A percentile compares a stretch with the other conserved stretches of the same genome.
Evolutionary conservation across 306 rosid genomes (phyloP).

Genomic region (Glycyrrhiza uralensis): DNA sequence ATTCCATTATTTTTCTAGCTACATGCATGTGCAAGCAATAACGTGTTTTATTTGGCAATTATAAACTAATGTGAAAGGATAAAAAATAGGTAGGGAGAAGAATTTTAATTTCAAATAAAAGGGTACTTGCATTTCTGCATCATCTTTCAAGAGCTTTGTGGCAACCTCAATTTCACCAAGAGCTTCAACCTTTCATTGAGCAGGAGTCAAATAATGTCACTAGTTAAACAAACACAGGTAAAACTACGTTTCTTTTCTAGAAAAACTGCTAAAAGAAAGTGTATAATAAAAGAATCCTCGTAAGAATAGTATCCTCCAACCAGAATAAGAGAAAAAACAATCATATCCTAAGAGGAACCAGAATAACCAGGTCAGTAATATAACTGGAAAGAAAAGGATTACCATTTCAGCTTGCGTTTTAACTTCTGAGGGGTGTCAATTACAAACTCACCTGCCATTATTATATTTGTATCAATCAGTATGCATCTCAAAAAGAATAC

Average conservation of each 20-base stretch:
- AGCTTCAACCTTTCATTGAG: constrained; percentile 83
- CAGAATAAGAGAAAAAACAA: neutral
- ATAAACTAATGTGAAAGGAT: neutral
- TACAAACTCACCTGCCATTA: constrained; percentile 73
- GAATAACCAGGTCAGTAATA: constrained; percentile 13
- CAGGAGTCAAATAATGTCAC: constrained; percentile 21
- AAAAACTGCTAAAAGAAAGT: constrained; percentile 4
- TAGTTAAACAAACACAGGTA: constrained; percentile 8
- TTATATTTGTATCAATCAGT: constrained; percentile 14
- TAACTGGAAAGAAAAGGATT: constrained; percentile 25
- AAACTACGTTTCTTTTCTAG: neutral
- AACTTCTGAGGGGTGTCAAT: constrained; percentile 92
- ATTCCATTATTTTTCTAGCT: neutral
- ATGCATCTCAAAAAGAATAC: constrained; percentile 13
- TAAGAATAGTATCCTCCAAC: neutral
- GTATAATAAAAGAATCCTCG: neutral
- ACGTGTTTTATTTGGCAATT: neutral
- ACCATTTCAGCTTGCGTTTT: constrained; percentile 89
- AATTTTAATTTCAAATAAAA: neutral
- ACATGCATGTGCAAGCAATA: too few species aligned
- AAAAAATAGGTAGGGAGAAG: neutral
- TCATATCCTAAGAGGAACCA: constrained; percentile 4
- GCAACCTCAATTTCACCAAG: constrained; percentile 93
- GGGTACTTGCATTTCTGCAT: constrained; percentile 58
- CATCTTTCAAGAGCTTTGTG: constrained; percentile 66